A percentile compares a stretch with the other conserved stretches of the same genome.
These are phyloP conservation scores for Sugiyamaella grinbergsii DNA, from an alignment of 1,139 yeast species.

Conservation along the genomic window DNA sequence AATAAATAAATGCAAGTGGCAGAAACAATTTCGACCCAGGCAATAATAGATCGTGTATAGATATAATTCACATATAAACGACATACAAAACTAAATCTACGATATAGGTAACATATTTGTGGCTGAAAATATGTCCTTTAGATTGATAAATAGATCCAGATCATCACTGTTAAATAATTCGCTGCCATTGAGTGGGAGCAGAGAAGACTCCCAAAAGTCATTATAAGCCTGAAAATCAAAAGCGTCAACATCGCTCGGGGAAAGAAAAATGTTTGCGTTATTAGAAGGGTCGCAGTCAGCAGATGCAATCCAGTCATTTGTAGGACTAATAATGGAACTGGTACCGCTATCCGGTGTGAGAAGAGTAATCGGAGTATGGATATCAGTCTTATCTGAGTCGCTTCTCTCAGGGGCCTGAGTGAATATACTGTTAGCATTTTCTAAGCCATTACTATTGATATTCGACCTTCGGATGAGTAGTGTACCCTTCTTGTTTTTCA, in stretches of 20 bases:
- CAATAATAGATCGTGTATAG: too few species aligned
- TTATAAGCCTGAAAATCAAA: background rate
- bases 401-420: background rate
- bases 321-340: too few species aligned
- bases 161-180: background rate
- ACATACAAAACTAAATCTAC: too few species aligned
- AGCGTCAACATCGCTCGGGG: background rate
- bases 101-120: too few species aligned
- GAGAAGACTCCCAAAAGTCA: conserved; percentile 1
- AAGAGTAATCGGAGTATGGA: background rate
- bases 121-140: too few species aligned
- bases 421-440: background rate
- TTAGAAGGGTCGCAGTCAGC: too few species aligned
- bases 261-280: too few species aligned
- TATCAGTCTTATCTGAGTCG: background rate
- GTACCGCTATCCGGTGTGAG: background rate
- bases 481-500: background rate
- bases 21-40: too few species aligned
- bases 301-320: too few species aligned
- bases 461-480: background rate
- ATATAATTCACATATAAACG: too few species aligned
- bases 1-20: too few species aligned
- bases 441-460: background rate
- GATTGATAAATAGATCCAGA: too few species aligned
- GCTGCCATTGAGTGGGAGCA: background rate